Conservation (phyloP, 805 yeast genomes). For the Sporopachydermia lactativora region DNA sequence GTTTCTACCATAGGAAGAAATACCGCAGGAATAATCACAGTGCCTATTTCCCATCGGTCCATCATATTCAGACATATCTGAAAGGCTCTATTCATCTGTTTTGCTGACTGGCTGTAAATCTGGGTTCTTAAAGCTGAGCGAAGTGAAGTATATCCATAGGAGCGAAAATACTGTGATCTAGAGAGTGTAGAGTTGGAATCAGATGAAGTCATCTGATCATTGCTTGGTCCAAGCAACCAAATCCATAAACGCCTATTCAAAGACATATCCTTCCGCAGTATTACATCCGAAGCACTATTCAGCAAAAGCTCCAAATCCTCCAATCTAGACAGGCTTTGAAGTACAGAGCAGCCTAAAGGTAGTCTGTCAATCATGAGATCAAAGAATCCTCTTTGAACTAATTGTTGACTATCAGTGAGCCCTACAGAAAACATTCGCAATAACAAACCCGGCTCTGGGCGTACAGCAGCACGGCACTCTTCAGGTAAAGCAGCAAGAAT, state of each 20-base stretch:
- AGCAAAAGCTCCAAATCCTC: conserved; percentile 46
- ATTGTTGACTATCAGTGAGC: conserved; percentile 47
- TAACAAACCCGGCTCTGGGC: conserved; percentile 70
- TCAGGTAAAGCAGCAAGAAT: conserved; percentile 22
- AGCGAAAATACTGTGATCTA: conserved; percentile 43
- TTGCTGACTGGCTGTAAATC: conserved; percentile 21
- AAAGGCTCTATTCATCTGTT: conserved; percentile 24
- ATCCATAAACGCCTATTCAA: conserved; percentile 87
- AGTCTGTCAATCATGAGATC: conserved; percentile 62
- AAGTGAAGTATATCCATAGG: conserved; percentile 37
- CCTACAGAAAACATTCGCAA: conserved; percentile 63
- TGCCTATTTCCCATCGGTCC: conserved; percentile 94
- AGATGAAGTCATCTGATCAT: no score
- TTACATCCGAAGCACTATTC: conserved; percentile 49
- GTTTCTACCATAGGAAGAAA: conserved; percentile 50
- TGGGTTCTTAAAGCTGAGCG: conserved; percentile 37
- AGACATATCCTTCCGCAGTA: conserved; percentile 83
- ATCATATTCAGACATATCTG: conserved; percentile 57
- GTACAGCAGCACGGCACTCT: conserved; percentile 46
- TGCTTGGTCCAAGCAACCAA: conserved; percentile 87
- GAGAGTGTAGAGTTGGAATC: conserved; percentile 9
- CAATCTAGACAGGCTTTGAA: conserved; percentile 31
- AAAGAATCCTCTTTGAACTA: conserved; percentile 79
- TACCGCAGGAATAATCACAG: conserved; percentile 51
- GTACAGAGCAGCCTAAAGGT: conserved; percentile 45